Evolutionary conservation across 108 stramenopile species (phyloP).

Genomic region (Aurantiochytrium sp.): DNA sequence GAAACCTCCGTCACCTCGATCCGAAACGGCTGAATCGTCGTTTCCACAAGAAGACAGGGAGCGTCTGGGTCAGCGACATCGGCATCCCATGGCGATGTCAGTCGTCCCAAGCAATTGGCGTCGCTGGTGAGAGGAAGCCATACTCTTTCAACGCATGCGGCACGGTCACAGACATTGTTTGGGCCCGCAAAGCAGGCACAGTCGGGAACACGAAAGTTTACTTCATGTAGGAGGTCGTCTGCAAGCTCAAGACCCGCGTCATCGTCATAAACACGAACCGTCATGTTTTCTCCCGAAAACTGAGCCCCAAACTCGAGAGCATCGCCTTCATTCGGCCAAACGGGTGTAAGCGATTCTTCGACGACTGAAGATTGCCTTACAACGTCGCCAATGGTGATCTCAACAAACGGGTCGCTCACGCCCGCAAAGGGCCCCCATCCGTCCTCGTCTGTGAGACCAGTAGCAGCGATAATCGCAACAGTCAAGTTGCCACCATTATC

Average conservation of each 20-base stretch:
- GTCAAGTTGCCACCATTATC: neutral
- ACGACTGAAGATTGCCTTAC: neutral
- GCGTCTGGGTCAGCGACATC: neutral
- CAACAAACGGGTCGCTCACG: neutral
- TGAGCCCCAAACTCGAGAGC: neutral
- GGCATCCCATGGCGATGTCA: neutral
- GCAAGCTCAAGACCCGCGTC: slow-evolving; percentile 4
- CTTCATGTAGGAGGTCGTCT: neutral
- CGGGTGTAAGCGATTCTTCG: neutral
- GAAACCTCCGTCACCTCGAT: neutral
- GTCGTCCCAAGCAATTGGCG: neutral
- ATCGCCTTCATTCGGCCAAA: neutral
- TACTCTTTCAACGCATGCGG: neutral
- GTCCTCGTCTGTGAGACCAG: neutral
- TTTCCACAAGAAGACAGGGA: neutral
- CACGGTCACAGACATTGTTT: neutral
- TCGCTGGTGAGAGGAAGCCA: neutral
- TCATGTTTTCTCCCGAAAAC: neutral
- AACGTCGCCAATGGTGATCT: neutral
- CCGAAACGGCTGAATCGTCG: neutral
- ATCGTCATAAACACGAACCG: neutral
- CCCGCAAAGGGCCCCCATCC: slow-evolving; percentile 8
- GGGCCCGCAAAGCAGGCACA: neutral
- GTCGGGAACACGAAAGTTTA: neutral
- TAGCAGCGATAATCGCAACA: neutral